Evolutionary conservation across 495 filamentous ascomycete genomes (phyloP).

Genomic region (Penicillium cosmopolitanum): DNA sequence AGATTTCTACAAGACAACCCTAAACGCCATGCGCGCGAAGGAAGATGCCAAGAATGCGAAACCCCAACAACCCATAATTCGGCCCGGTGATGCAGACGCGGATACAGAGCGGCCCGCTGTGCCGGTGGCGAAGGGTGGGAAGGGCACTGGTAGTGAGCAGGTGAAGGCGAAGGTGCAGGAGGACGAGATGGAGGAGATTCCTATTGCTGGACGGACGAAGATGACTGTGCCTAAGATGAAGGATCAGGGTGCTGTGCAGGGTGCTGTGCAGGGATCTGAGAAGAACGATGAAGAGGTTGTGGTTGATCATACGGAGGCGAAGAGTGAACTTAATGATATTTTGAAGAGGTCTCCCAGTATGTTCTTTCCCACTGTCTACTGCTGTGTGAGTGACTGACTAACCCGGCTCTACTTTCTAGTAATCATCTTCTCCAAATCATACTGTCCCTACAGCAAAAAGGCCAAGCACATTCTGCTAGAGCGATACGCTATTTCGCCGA

Average conservation of each 20-base stretch:
- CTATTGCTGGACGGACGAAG: conserved; percentile 70
- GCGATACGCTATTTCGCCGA: conserved; percentile 78
- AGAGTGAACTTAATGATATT: conserved; percentile 70
- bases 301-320: conserved; percentile 40
- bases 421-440: conserved; percentile 94
- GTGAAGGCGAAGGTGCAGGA: conserved; percentile 8
- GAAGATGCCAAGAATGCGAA: conserved; percentile 33
- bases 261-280: conserved; percentile 18
- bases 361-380: conserved; percentile 22
- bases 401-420: conserved; percentile 52
- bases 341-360: conserved; percentile 81
- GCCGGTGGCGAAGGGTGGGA: conserved; percentile 29
- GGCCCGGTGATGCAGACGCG: conserved; percentile 32
- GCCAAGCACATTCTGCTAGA: conserved; percentile 84
- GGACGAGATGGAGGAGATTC: conserved; percentile 44
- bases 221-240: conserved; percentile 52
- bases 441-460: conserved; percentile 80
- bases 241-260: conserved; percentile 18
- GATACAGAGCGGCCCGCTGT: conserved; percentile 57
- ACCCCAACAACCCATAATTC: conserved; percentile 39
- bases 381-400: conserved; percentile 12
- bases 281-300: conserved; percentile 10
- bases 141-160: conserved; percentile 13
- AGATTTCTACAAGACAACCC: conserved; percentile 53
- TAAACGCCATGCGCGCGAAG: conserved; percentile 51